Percentiles rank a stretch among this genome's conserved stretches.
These are phyloP conservation scores for Gymnopilus junonius DNA, from an alignment of 768 basidiomycete genomes.

Conservation along the genomic window DNA sequence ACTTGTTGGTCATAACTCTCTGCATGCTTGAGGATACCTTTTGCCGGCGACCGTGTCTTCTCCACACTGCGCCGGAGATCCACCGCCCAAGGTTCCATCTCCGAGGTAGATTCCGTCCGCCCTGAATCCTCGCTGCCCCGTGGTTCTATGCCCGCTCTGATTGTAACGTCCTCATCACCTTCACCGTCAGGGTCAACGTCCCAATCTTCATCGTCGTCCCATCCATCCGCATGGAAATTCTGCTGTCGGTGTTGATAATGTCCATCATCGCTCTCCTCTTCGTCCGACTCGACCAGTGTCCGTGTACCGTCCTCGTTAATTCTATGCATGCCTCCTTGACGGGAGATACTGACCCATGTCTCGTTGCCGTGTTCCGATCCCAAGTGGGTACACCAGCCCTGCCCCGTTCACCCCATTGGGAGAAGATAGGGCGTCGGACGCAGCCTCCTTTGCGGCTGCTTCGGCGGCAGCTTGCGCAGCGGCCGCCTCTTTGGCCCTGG, in stretches of 20 bases:
- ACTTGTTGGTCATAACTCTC: slow-evolving; percentile 67
- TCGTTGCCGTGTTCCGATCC: slow-evolving; percentile 81
- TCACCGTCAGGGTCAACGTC: slow-evolving; percentile 60
- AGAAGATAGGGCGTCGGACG: not conserved
- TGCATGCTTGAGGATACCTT: slow-evolving; percentile 90
- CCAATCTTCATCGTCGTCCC: slow-evolving; percentile 85
- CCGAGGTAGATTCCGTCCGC: slow-evolving; percentile 19
- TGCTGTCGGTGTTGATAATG: slow-evolving; percentile 41
- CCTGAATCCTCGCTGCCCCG: slow-evolving; percentile 49
- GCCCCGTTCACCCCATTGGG: slow-evolving; percentile 21
- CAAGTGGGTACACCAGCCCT: slow-evolving; percentile 52
- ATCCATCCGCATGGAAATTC: slow-evolving; percentile 60
- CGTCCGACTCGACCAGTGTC: slow-evolving; percentile 17
- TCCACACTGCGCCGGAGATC: slow-evolving; percentile 76
- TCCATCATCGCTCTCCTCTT: slow-evolving; percentile 37
- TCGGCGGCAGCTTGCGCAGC: slow-evolving; percentile 42
- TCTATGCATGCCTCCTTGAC: slow-evolving; percentile 41
- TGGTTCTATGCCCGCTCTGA: slow-evolving; percentile 61
- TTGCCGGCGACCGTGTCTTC: slow-evolving; percentile 64
- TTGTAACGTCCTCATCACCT: slow-evolving; percentile 77
- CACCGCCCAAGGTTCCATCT: slow-evolving; percentile 74
- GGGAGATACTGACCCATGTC: slow-evolving; percentile 43
- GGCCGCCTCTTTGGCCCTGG: slow-evolving; percentile 56
- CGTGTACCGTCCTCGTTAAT: slow-evolving; percentile 21
- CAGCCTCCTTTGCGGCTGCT: slow-evolving; percentile 21